A percentile compares a stretch with the other conserved stretches of the same genome.
Evolutionary conservation across 2,329 filamentous ascomycete species (phyloP).

Genomic region (Tolypocladium paradoxum): DNA sequence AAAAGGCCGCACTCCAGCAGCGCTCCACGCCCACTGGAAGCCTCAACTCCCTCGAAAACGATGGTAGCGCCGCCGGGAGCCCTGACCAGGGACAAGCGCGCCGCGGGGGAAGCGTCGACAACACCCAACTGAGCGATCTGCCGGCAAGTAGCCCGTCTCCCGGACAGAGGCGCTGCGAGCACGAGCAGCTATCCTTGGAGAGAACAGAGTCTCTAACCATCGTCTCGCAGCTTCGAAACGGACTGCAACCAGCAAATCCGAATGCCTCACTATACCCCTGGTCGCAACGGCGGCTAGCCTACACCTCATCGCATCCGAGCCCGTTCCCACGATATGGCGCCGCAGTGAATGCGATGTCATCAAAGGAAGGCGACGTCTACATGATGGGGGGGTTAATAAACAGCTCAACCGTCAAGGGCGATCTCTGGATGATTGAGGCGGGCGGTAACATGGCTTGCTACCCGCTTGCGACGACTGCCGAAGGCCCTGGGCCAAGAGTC

Average conservation of each 20-base stretch:
- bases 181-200: background rate
- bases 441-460: slow-evolving; percentile 82
- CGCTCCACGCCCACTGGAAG: slow-evolving; percentile 70
- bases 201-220: slow-evolving; percentile 5
- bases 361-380: slow-evolving; percentile 95
- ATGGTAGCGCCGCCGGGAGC: slow-evolving; percentile 40
- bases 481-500: slow-evolving; percentile 89
- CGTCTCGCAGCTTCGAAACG: slow-evolving; percentile 42
- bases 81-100: slow-evolving; percentile 54
- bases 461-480: slow-evolving; percentile 80
- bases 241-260: slow-evolving; percentile 36
- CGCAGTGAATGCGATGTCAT: slow-evolving; percentile 83
- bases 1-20: slow-evolving; percentile 39
- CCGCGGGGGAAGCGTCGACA: slow-evolving; percentile 39
- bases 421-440: slow-evolving; percentile 95
- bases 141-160: slow-evolving; percentile 25
- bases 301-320: slow-evolving; percentile 69
- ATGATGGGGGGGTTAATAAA: slow-evolving; percentile 96
- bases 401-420: slow-evolving; percentile 89
- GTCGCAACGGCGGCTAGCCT: slow-evolving; percentile 83
- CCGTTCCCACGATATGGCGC: slow-evolving; percentile 96
- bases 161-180: background rate
- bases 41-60: slow-evolving; percentile 59
- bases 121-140: slow-evolving; percentile 30
- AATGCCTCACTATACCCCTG: slow-evolving; percentile 87